Conservation (phyloP, 176 grass and related monocot genomes). For the Phyllostachys edulis region DNA sequence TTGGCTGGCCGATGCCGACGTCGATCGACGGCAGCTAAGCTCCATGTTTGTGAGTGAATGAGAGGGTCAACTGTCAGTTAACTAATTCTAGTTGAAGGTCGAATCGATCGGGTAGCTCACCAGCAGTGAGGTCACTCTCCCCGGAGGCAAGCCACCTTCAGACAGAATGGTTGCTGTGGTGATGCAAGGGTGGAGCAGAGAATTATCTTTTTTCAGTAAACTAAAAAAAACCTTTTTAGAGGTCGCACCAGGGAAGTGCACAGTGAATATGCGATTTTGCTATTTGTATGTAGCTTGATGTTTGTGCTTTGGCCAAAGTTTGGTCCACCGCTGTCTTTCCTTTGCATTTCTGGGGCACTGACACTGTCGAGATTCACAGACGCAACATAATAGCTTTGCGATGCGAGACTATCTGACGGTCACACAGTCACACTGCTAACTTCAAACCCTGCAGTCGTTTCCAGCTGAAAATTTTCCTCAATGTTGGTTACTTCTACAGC, state of each 20-base stretch:
- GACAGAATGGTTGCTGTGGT: background rate
- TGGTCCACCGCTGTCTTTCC: background rate
- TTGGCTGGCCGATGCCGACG: constrained; percentile 25
- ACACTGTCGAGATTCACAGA: background rate
- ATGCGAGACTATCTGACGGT: background rate
- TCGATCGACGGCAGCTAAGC: background rate
- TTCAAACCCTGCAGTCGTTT: background rate
- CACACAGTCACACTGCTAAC: background rate
- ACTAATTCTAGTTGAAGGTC: background rate
- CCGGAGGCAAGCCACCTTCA: background rate
- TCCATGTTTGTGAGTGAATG: background rate
- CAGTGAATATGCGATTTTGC: background rate
- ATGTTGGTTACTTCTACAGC: background rate
- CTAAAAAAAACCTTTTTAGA: background rate
- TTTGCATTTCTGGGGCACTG: background rate
- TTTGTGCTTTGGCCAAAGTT: constrained; percentile 11
- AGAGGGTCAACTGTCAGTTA: constrained; percentile 14
- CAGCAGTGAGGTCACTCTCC: constrained; percentile 10
- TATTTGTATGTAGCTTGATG: background rate
- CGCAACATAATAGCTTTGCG: background rate
- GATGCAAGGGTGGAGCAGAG: background rate
- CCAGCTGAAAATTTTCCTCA: background rate
- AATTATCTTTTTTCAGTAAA: background rate
- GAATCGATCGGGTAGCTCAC: constrained; percentile 16
- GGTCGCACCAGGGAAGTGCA: background rate